phyloP scores from a whole-genome alignment of 108 stramenopile genomes.

The Cyclotella sp. region DNA sequence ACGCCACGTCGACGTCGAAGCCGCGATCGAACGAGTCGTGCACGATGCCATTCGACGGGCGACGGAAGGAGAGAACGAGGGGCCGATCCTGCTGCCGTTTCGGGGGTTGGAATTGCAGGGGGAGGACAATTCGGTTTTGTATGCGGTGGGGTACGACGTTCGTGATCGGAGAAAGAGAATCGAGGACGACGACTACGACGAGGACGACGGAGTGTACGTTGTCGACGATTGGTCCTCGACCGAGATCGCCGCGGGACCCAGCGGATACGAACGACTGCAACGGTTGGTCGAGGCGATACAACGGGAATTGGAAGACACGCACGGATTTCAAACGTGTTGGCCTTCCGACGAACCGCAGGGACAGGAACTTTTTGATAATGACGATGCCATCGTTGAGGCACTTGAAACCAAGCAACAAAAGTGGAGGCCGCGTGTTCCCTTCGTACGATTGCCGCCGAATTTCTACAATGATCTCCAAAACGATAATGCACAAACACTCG shows the following conservation, averaged over 20 bases:
- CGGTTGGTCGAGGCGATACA: constrained; percentile 59
- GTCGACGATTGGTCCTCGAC: constrained; percentile 38
- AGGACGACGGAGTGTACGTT: constrained; percentile 41
- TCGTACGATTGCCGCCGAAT: constrained; percentile 72
- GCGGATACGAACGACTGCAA: constrained; percentile 41
- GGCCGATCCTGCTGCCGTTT: constrained; percentile 74
- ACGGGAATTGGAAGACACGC: constrained; percentile 48
- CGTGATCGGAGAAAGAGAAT: constrained; percentile 32
- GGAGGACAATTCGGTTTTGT: constrained; percentile 65
- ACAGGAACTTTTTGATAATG: constrained; percentile 28
- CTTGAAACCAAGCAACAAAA: constrained; percentile 23
- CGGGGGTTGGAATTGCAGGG: constrained; percentile 82
- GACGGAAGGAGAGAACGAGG: constrained; percentile 28
- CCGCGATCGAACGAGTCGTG: constrained; percentile 52
- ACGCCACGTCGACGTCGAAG: constrained; percentile 33
- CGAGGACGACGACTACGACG: constrained; percentile 6
- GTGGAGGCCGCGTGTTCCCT: constrained; percentile 75
- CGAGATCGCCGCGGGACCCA: not conserved
- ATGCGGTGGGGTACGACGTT: constrained; percentile 51
- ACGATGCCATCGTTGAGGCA: constrained; percentile 22
- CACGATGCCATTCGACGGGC: constrained; percentile 51
- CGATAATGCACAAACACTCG: constrained; percentile 14
- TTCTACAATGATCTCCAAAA: constrained; percentile 61
- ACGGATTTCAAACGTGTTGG: constrained; percentile 59
- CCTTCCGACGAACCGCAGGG: constrained; percentile 65